Percentiles rank a stretch among this genome's conserved stretches.
Conservation (phyloP, 805 yeast species). For the Tetrapisispora arboricola region DNA sequence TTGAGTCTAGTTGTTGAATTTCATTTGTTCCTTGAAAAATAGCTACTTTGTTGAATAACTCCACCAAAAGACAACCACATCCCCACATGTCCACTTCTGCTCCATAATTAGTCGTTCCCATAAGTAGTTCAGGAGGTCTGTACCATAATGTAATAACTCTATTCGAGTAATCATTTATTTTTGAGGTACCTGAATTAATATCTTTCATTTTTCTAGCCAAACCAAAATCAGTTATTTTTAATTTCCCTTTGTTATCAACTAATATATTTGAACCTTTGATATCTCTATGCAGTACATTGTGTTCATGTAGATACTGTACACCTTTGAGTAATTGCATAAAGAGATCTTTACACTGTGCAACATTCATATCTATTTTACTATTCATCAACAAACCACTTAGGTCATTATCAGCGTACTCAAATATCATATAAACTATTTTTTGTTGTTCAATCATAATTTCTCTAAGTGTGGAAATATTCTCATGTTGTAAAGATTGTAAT, state of each 20-base stretch:
- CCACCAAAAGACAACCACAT: slow-evolving; percentile 81
- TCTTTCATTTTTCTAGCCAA: slow-evolving; percentile 64
- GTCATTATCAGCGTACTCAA: slow-evolving; percentile 91
- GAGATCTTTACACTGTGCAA: slow-evolving; percentile 56
- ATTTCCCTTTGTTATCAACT: slow-evolving; percentile 48
- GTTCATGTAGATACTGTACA: slow-evolving; percentile 55
- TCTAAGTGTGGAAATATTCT: slow-evolving; percentile 65
- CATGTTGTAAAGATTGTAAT: slow-evolving; percentile 67
- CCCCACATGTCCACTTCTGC: slow-evolving; percentile 96
- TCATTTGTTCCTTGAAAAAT: slow-evolving; percentile 86
- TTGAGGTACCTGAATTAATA: neutral
- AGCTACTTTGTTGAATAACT: slow-evolving; percentile 64
- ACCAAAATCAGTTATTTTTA: slow-evolving; percentile 77
- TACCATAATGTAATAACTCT: slow-evolving; percentile 96
- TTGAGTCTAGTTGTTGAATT: slow-evolving; percentile 66
- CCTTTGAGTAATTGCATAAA: slow-evolving; percentile 61
- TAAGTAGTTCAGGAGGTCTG: slow-evolving; percentile 85
- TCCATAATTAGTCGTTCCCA: slow-evolving; percentile 87
- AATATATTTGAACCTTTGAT: slow-evolving; percentile 74
- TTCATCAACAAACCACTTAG: slow-evolving; percentile 79
- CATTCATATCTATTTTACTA: slow-evolving; percentile 51
- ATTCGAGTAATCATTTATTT: slow-evolving; percentile 63
- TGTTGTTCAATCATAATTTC: slow-evolving; percentile 80
- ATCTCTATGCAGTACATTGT: slow-evolving; percentile 66
- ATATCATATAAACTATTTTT: slow-evolving; percentile 71